Evolutionary conservation across 2,329 filamentous ascomycete genomes (phyloP).

Genomic region (Chrysoporthe deuterocubensis): DNA sequence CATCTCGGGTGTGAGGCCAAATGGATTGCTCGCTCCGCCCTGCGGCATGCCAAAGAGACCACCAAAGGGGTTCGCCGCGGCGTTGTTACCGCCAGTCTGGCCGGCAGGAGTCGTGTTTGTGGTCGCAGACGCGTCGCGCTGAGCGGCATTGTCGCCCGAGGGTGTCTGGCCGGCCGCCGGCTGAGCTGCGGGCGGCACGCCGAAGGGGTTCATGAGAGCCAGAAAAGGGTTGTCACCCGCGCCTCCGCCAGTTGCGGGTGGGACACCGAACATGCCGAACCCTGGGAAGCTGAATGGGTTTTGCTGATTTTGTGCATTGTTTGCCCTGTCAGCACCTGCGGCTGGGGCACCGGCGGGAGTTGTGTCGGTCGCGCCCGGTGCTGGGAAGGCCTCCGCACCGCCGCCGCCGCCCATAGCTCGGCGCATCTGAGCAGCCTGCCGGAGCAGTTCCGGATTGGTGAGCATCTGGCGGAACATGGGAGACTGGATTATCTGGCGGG

Average conservation of each 20-base stretch:
- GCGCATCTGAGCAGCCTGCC: conserved; percentile 83
- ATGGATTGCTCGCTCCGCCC: conserved; percentile 43
- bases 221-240: conserved; percentile 43
- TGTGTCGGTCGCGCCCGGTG: conserved; percentile 88
- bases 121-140: conserved; percentile 32
- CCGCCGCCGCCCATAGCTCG: conserved; percentile 63
- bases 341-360: conserved; percentile 61
- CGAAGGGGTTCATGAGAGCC: conserved; percentile 49
- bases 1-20: conserved; percentile 57
- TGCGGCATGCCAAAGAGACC: conserved; percentile 59
- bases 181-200: conserved; percentile 35
- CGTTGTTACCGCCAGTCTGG: conserved; percentile 25
- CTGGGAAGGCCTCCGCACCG: conserved; percentile 71
- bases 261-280: conserved; percentile 45
- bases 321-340: conserved; percentile 37
- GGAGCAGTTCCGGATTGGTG: conserved; percentile 84
- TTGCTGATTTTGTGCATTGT: conserved; percentile 38
- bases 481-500: conserved; percentile 84
- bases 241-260: conserved; percentile 32
- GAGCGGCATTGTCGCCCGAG: conserved; percentile 29
- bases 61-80: too few relatives aligned
- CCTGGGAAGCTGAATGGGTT: conserved; percentile 39
- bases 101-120: conserved; percentile 32
- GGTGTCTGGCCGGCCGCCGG: conserved; percentile 35
- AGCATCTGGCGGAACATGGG: conserved; percentile 91